These are phyloP conservation scores for Rhazya stricta DNA, from an alignment of 257 asterid genomes.

Conservation along the genomic window DNA sequence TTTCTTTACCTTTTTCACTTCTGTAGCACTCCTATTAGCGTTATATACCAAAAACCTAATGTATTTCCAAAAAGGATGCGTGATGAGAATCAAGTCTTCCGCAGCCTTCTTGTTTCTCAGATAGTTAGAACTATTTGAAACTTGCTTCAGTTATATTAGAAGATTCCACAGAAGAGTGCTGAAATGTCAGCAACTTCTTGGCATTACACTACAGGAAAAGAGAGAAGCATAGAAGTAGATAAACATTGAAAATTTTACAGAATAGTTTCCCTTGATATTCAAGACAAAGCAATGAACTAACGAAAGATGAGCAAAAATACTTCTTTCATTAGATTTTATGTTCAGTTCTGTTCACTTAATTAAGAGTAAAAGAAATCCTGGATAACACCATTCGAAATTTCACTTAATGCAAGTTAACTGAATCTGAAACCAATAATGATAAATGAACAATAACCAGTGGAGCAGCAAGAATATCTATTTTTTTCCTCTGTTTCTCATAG, in stretches of 20 bases:
- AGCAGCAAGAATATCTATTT: not conserved
- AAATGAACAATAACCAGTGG: not conserved
- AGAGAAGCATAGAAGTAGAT: too few relatives aligned
- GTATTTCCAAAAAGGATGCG: not conserved
- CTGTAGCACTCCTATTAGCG: not conserved
- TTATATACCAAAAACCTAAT: not conserved
- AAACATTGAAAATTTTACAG: too few relatives aligned
- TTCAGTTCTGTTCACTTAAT: not conserved
- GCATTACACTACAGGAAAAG: too few relatives aligned
- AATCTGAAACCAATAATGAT: not conserved
- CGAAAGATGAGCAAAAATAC: not conserved
- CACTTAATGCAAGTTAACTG: not conserved
- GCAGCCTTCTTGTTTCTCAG: not conserved
- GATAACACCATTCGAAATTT: not conserved
- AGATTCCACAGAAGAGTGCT: not conserved
- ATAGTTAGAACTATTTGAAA: not conserved
- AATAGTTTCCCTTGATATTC: too few relatives aligned
- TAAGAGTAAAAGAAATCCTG: not conserved
- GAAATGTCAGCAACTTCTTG: not conserved
- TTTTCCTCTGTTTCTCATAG: not conserved
- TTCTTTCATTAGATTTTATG: not conserved
- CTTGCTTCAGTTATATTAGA: not conserved
- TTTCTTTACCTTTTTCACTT: not conserved
- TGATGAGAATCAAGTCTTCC: not conserved
- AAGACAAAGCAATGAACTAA: too few relatives aligned